Base-by-base conservation (phyloP, 2,329 filamentous ascomycete genomes). In the Fusarium continuum region DNA sequence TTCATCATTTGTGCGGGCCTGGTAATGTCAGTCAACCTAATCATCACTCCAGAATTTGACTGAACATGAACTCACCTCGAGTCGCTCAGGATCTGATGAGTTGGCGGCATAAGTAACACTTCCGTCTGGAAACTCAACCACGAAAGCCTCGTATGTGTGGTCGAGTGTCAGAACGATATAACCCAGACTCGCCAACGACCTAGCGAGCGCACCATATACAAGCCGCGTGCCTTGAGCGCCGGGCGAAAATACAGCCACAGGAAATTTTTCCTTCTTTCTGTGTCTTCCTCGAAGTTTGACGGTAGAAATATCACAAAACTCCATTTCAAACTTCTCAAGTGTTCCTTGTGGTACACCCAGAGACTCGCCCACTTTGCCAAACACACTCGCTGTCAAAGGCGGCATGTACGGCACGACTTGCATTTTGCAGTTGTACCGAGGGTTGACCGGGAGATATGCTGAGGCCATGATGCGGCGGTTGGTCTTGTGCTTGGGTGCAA, bases 151-250 rank as follows among this genome's bases (percentile, higher is more conserved):
- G 51, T 80, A 77, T 0, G 82, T 75, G 47, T 83, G 82, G 52
- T 84, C 83, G 35, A 84, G 67, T 0, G 80, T 73, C 1, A 82
- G 66, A 5, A 84, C 76, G 10, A 76, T 73, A 40, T 77, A 80
- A 0, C 81, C 81, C 5, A 77, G 73, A 6, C 78, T 79, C 2
- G 80, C 79, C 14, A 84, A 69, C 4, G 79, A 76, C 14, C 76
- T 74, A 0, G 79, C 77, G 39, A 79, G 72, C 3, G 74, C 77
- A 3, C 73, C 74, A 60, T 83, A 81, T 2, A 81, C 47, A 8
- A 79, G 65, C 2, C 81, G 74, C 1, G 77, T 75, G 0, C 74
- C 75, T 13, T 75, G 76, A 8, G 77, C 72, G 5, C 80, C 82
- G 0, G 81, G 80, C 1, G 78, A 79, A 39, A 84, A 75, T 14